phyloP scores from a whole-genome alignment of 208 protist species.

The Trypanosoma theileri region DNA sequence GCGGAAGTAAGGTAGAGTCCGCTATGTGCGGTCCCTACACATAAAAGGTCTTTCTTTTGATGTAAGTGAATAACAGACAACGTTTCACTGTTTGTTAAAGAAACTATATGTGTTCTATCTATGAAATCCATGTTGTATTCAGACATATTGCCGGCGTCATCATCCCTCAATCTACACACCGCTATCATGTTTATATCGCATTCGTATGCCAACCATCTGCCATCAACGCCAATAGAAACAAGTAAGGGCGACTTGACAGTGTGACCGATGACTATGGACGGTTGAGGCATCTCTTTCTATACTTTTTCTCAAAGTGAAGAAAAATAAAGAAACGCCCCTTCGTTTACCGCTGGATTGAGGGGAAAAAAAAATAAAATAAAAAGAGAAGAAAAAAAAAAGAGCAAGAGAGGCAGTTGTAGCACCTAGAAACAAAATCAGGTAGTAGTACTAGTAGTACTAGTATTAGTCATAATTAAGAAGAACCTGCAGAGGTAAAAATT shows the following conservation, averaged over 20 bases:
- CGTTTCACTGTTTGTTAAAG: constrained; percentile 17
- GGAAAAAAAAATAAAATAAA: neutral
- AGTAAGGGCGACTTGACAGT: constrained; percentile 27
- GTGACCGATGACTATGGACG: constrained; percentile 29
- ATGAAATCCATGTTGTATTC: constrained; percentile 21
- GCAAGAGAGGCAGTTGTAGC: neutral
- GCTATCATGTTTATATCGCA: constrained; percentile 20
- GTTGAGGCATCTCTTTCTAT: neutral
- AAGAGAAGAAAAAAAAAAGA: constrained; percentile 7
- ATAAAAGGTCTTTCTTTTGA: constrained; percentile 47
- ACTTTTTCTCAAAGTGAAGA: neutral
- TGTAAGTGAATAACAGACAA: constrained; percentile 65
- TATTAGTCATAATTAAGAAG: constrained; percentile 3
- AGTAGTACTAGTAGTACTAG: constrained; percentile 19
- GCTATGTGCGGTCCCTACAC: constrained; percentile 62
- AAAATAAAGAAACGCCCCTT: neutral
- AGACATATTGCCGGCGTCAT: neutral
- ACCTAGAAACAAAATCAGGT: constrained; percentile 4
- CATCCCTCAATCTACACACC: constrained; percentile 21
- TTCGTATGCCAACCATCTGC: constrained; percentile 31
- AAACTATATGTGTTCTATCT: constrained; percentile 14
- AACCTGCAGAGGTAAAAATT: neutral
- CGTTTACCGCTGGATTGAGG: no score
- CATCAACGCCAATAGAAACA: constrained; percentile 31
- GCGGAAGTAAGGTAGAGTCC: constrained; percentile 70